Base-by-base conservation (phyloP, 495 filamentous ascomycete genomes). In the Friedmanniomyces simplex region DNA sequence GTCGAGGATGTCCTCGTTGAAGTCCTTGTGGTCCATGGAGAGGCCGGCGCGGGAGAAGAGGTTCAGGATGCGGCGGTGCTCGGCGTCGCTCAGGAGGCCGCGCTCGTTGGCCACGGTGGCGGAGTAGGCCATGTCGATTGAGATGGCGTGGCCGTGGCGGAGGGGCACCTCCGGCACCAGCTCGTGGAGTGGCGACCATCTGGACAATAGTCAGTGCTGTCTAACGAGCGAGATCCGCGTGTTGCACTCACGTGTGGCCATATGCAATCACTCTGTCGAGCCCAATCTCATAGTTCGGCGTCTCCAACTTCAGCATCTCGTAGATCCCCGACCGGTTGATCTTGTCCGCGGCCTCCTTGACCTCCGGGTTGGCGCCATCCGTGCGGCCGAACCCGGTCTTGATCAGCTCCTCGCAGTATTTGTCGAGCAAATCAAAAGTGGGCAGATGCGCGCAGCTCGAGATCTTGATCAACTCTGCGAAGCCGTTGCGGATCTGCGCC, bases 381-480 rank as follows among this genome's bases (percentile, higher is more conserved):
- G 67, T 67, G 18, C 82, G 77, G 2, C 82, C 82, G 60, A 83
- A 83, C 0, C 68, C 72, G 7, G 76, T 73, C 5, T 72, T 63
- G 64, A 84, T 83, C 12, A 85, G 64, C 55, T 78, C 57, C 67
- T 83, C 80, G 62, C 79, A 83, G 68, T 77, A 77, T 54, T 76
- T 72, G 57, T 85, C 82, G 10, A 84, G 67, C 14, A 83, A 67
- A 34, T 84, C 68, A 68, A 84, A 84, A 0, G 79, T 82, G 16
- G 66, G 59, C 6, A 79, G 62, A 55, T 84, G 78, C 11, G 81
- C 77, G 59, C 82, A 84, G 18, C 79, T 80, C 0, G 79, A 82
- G 34, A 85, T 84, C 67, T 85, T 84, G 72, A 85, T 82, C 50
- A 84, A 60, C 64, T 84, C 81, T 26, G 80, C 82, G 60, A 85